Conservation (phyloP, 345 rosid genomes). For the Eucalyptus pauciflora region DNA sequence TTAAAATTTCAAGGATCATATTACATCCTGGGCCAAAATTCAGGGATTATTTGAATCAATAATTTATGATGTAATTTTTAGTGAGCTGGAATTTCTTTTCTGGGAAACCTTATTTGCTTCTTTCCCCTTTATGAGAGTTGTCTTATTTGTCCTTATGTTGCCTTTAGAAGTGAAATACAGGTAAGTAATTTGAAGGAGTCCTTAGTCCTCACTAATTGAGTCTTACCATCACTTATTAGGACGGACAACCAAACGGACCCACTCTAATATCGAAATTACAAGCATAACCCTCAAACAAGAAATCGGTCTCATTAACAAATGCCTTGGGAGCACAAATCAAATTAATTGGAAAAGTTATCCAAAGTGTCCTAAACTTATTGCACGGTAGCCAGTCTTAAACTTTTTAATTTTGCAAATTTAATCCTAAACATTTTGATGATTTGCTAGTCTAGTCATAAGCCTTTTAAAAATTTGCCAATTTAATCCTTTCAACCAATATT, state of each 20-base stretch:
- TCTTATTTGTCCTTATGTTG: background rate
- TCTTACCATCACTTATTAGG: background rate
- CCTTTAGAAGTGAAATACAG: background rate
- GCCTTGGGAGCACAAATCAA: background rate
- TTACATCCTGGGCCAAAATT: accelerated
- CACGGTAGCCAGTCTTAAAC: background rate
- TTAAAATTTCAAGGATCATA: too few species aligned
- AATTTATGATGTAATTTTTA: background rate
- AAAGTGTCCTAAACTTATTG: background rate
- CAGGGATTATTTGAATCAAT: background rate
- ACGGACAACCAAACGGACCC: background rate
- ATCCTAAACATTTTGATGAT: too few species aligned
- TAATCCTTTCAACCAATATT: background rate
- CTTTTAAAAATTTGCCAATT: too few species aligned
- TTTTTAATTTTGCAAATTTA: too few species aligned
- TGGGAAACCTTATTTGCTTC: background rate
- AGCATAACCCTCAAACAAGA: background rate
- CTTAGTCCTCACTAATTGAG: background rate
- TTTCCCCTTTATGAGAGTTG: background rate
- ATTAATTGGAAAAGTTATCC: background rate
- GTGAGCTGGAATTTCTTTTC: background rate
- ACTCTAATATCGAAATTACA: background rate
- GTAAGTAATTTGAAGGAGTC: background rate
- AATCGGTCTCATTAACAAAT: background rate
- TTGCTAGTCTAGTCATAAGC: background rate